Percentiles rank a stretch among this genome's conserved stretches.
phyloP scores from a whole-genome alignment of 2,329 filamentous ascomycete species.

The Polychaeton citri region DNA sequence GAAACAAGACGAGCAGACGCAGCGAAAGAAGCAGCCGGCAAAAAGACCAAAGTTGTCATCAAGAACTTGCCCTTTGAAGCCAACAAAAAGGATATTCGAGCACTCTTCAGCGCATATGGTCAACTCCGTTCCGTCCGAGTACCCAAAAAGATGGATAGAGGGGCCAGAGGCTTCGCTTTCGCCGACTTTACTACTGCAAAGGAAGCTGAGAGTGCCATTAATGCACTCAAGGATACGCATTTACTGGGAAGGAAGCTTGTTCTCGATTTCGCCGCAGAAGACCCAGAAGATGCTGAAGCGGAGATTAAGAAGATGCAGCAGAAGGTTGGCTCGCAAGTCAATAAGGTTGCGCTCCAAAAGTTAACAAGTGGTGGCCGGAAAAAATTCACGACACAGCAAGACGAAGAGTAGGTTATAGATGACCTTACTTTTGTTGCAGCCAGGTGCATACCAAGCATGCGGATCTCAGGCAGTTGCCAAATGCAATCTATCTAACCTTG shows the following conservation, averaged over 20 bases:
- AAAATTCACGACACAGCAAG: slow-evolving; percentile 51
- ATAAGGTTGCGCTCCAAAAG: slow-evolving; percentile 81
- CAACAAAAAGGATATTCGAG: slow-evolving; percentile 79
- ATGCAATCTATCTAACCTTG: too few relatives aligned
- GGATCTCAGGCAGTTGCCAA: not conserved
- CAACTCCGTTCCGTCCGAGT: slow-evolving; percentile 84
- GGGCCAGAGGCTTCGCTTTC: slow-evolving; percentile 87
- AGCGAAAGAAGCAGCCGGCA: slow-evolving; percentile 63
- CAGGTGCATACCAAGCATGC: not conserved
- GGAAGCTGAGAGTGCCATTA: slow-evolving; percentile 83
- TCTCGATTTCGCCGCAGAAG: slow-evolving; percentile 79
- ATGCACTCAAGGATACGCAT: slow-evolving; percentile 84
- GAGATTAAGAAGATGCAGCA: slow-evolving; percentile 95
- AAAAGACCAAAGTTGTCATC: slow-evolving; percentile 85
- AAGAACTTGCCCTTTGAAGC: slow-evolving; percentile 97
- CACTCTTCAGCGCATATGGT: slow-evolving; percentile 79
- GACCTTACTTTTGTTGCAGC: not conserved
- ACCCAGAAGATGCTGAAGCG: slow-evolving; percentile 82
- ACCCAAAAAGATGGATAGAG: slow-evolving; percentile 86
- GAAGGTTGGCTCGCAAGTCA: slow-evolving; percentile 81
- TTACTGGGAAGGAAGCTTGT: slow-evolving; percentile 79
- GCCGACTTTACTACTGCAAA: slow-evolving; percentile 85
- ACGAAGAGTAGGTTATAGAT: slow-evolving; percentile 7
- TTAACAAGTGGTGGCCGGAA: slow-evolving; percentile 72
- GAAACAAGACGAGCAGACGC: slow-evolving; percentile 72